Percentiles rank a stretch among this genome's conserved stretches.
These are phyloP conservation scores for Candida manassasensis DNA, from an alignment of 805 yeast species.

Conservation along the genomic window DNA sequence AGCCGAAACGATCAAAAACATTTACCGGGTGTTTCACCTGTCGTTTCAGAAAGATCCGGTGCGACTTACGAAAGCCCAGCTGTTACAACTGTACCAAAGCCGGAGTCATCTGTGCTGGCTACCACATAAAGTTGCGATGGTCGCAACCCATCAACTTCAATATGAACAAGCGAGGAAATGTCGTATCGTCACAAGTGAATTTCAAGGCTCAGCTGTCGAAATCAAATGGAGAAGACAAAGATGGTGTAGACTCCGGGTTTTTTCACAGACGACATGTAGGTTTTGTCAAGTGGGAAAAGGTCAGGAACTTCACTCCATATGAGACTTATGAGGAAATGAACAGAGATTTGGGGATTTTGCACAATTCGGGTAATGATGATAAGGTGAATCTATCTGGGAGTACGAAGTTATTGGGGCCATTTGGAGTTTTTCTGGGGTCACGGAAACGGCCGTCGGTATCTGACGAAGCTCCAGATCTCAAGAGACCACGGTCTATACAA, in stretches of 20 bases:
- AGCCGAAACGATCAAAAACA: conserved; percentile 46
- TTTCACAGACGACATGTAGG: conserved; percentile 69
- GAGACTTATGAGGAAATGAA: conserved; percentile 82
- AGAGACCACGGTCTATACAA: conserved; percentile 8
- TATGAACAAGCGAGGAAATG: conserved; percentile 21
- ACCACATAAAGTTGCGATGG: conserved; percentile 80
- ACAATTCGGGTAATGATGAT: conserved; percentile 35
- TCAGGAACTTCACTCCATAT: conserved; percentile 43
- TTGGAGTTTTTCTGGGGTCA: conserved; percentile 62
- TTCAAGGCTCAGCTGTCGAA: conserved; percentile 18
- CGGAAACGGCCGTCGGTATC: conserved; percentile 13
- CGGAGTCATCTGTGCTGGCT: conserved; percentile 72
- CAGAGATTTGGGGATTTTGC: conserved; percentile 53
- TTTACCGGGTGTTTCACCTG: conserved; percentile 91
- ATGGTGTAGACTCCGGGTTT: conserved; percentile 21
- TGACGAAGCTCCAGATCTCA: conserved; percentile 30
- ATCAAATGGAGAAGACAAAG: conserved; percentile 11
- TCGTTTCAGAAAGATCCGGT: conserved; percentile 71
- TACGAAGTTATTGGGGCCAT: conserved; percentile 67
- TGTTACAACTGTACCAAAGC: conserved; percentile 71
- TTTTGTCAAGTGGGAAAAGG: conserved; percentile 66
- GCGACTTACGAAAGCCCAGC: conserved; percentile 67
- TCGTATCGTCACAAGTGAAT: conserved; percentile 26
- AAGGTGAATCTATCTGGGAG: conserved; percentile 34
- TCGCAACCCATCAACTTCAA: conserved; percentile 42